These are phyloP conservation scores for Lachnellula subtilissima DNA, from an alignment of 2,329 filamentous ascomycete genomes.

Conservation along the genomic window DNA sequence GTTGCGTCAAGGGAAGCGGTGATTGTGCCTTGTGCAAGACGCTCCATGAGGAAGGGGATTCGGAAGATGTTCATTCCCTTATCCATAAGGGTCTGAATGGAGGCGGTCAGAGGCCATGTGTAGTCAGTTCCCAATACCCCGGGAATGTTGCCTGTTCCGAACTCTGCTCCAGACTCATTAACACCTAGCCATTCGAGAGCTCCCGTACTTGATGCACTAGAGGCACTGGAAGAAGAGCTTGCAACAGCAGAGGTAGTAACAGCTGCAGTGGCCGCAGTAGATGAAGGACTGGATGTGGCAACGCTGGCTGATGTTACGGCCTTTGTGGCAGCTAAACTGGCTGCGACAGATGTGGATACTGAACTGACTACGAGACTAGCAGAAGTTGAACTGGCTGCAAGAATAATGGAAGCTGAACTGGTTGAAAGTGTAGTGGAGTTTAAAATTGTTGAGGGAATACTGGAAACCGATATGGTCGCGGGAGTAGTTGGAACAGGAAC, in stretches of 20 bases:
- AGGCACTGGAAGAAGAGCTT: not conserved
- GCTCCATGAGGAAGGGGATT: not conserved
- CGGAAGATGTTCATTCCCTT: not conserved
- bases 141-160: slow-evolving; percentile 40
- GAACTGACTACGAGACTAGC: not conserved
- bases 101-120: slow-evolving; percentile 49
- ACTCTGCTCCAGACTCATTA: slow-evolving; percentile 55
- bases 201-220: not conserved
- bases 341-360: not conserved
- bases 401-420: not conserved
- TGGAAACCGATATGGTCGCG: not conserved
- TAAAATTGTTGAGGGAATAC: not conserved
- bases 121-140: slow-evolving; percentile 57
- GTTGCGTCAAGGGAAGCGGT: slow-evolving; percentile 11
- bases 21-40: not conserved
- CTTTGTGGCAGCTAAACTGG: not conserved
- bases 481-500: not conserved
- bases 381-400: not conserved
- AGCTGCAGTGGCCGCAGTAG: not conserved
- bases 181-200: slow-evolving; percentile 16
- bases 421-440: not conserved
- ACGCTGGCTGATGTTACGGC: not conserved
- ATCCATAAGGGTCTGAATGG: not conserved
- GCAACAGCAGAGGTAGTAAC: not conserved
- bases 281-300: not conserved